These are phyloP conservation scores for Arxiozyma telluris DNA, from an alignment of 1,139 yeast species.

Conservation along the genomic window DNA sequence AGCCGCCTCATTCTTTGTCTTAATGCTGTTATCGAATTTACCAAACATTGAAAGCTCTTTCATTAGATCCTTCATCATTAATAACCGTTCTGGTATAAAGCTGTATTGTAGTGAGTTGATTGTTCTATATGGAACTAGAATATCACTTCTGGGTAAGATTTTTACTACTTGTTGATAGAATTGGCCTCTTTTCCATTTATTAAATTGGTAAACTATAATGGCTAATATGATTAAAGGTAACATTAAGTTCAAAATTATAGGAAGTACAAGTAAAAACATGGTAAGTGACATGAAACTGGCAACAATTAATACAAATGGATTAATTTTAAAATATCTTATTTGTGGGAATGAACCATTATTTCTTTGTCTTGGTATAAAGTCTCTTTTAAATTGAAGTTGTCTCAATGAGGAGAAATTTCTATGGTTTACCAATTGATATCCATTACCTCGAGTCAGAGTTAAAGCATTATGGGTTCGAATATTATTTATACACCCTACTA, in stretches of 20 bases:
- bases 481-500: not conserved
- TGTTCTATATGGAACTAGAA: constrained; percentile 12
- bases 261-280: constrained; percentile 13
- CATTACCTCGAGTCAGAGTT: not conserved
- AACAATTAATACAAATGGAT: not conserved
- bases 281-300: constrained; percentile 7
- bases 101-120: constrained; percentile 13
- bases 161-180: constrained; percentile 10
- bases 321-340: not conserved
- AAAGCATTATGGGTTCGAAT: no score
- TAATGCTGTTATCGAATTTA: not conserved
- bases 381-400: not conserved
- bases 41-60: not conserved
- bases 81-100: constrained; percentile 4
- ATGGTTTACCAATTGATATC: not conserved
- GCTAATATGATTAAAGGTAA: constrained; percentile 17
- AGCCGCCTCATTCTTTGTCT: not conserved
- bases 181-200: constrained; percentile 13
- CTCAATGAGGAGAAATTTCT: not conserved
- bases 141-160: constrained; percentile 10
- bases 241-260: constrained; percentile 16
- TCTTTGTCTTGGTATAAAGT: not conserved
- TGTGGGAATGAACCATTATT: not conserved
- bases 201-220: constrained; percentile 16
- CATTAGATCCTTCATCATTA: constrained; percentile 3